Evolutionary conservation across 192 early-diverging fungal genomes (phyloP), one percentile per base, ranked within the genome.

Genomic region (Coemansia sp.): DNA sequence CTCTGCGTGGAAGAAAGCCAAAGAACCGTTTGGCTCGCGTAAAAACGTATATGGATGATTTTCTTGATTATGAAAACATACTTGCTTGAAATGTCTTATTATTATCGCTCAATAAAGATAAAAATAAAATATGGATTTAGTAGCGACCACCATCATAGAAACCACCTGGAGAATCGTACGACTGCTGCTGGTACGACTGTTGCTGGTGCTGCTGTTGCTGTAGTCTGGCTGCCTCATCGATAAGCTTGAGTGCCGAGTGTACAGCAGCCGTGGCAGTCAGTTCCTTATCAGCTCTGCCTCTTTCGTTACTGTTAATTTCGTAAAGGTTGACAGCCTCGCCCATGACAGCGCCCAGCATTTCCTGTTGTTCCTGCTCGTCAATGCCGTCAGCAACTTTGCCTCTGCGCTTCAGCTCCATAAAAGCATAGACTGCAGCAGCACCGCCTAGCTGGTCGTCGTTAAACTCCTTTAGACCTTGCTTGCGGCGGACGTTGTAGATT

Each of bases 401-500:
- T 6, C 55, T n/a, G 11, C 60, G 38, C 67, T 78, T 67, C 59
- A 75, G 71, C n/a, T 72, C 47, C 27, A 27, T 41, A 20, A 84
- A 70, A 0, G 81, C 77, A 49, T 75, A 63, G 7, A 84, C 71
- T 0, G 81, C 81, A 2, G 81, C 81, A 7, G 81, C 81, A 0
- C 73, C 81, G 16, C 81, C 81, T 43, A 84, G 71, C 68, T 84
- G 81, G 73, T 84, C 73, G 12, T 73, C 74, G 11, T 7, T 59
- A 60, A 62, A 84, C 15, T 15, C 18, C 5, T 22, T 10, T n/a
- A 60, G 52, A 8, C 42, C 22, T 0, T 7, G 57, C 57, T 60
- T 60, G 20, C 41, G 55, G 5, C 38, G 40, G 44, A 64, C 64
- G 12, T 3, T 13, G 75, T 84, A 84, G 41, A 84, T 84, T 29